Base-by-base conservation (phyloP, 495 filamentous ascomycete genomes). In the Penicillium maclennaniae region DNA sequence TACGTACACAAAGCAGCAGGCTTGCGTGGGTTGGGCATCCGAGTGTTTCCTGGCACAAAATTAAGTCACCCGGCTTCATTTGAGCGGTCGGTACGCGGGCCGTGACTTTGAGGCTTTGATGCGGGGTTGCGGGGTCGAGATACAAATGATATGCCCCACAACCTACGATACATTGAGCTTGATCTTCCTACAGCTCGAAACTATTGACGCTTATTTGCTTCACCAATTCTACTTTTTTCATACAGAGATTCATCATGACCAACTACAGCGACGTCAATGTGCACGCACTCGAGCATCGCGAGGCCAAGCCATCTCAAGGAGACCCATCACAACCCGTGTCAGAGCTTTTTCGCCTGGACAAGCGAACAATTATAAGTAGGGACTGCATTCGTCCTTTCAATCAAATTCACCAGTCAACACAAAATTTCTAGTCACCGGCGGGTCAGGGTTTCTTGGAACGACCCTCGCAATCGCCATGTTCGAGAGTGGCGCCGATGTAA, bases 401-500 rank as follows among this genome's bases (percentile, higher is more conserved):
- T 31, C 31, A 4, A 3, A 12, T 34, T 34, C 31, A 3, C 31
- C 4, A 10, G 10, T 34, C 15, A 12, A 53, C 4, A 27, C 28
- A 20, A 23, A 23, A 7, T 43, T 10, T 15, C 14, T 31, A 55
- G 51, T 88, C 27, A 87, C 86, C 27, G 86, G 86, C 16, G 84
- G 84, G 48, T 73, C 78, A 40, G 84, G 86, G 6, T 81, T 77
- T 39, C 71, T 89, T 20, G 86, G 79, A 7, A 74, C 82, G 8
- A 68, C 75, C 8, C 74, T 75, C 5, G 75, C 77, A 4, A 71
- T 72, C 3, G 84, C 83, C 6, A 75, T 89, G 16, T 78, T 87
- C 20, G 85, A 89, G 60, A 82, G 86, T 56, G 85, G 84, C 20
- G 66, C 72, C 5, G 80, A 78, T 26, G 63, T 87, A 34, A 74